These are phyloP conservation scores for Vitis labrusca DNA, from an alignment of 164 flowering plant genomes.

Conservation along the genomic window DNA sequence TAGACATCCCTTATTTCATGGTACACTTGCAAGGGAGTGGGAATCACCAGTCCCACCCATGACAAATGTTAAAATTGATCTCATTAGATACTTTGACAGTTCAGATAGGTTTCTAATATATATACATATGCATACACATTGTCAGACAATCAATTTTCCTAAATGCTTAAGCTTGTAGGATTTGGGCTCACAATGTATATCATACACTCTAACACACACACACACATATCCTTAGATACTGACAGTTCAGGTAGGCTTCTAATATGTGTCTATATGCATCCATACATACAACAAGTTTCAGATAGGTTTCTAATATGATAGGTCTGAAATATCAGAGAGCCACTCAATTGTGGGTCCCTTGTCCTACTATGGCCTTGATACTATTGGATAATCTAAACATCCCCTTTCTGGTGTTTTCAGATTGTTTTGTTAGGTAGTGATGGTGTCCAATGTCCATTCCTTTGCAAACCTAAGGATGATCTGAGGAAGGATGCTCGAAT, in stretches of 20 bases:
- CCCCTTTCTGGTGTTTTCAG: slow-evolving; percentile 35
- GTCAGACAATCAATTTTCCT: too few relatives aligned
- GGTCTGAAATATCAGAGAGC: too few relatives aligned
- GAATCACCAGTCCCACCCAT: neutral
- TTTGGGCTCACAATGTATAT: too few relatives aligned
- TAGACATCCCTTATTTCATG: neutral
- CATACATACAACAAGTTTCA: too few relatives aligned
- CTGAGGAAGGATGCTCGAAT: slow-evolving; percentile 99
- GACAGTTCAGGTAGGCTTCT: neutral
- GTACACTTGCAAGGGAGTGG: neutral
- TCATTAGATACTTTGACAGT: too few relatives aligned
- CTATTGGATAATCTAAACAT: too few relatives aligned
- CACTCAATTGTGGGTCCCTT: neutral
- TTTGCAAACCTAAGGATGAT: slow-evolving; percentile 99
- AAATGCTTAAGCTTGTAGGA: too few relatives aligned
- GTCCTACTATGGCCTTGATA: neutral
- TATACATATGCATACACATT: too few relatives aligned
- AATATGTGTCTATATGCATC: neutral
- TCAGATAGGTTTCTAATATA: too few relatives aligned
- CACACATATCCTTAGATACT: too few relatives aligned
- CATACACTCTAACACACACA: too few relatives aligned
- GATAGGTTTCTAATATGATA: too few relatives aligned
- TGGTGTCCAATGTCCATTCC: slow-evolving; percentile 87
- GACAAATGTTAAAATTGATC: neutral
- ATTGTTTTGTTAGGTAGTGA: slow-evolving; percentile 90